Conservation (phyloP, 192 early-diverging fungal species). For the Entrophospora sp. region DNA sequence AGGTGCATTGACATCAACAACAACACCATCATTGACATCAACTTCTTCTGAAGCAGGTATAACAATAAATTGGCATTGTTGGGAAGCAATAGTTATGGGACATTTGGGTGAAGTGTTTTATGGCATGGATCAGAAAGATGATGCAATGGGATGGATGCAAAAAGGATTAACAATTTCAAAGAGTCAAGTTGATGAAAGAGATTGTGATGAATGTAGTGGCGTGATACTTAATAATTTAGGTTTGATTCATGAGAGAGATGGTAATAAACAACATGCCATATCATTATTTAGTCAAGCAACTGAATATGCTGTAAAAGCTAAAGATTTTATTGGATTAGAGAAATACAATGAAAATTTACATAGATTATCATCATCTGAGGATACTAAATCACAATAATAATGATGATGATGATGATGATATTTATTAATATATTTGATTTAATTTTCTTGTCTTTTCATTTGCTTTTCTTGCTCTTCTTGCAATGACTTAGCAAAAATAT, state of each 20-base stretch:
- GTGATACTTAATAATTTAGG: slow-evolving; percentile 43
- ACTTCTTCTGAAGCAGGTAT: neutral
- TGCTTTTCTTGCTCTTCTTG: too few species aligned
- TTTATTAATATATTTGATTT: too few species aligned
- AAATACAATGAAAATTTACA: neutral
- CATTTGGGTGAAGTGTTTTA: slow-evolving; percentile 45
- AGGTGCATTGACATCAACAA: slow-evolving; percentile 1
- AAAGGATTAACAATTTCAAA: slow-evolving; percentile 36
- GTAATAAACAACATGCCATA: neutral
- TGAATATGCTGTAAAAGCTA: slow-evolving; percentile 5
- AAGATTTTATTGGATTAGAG: slow-evolving; percentile 3
- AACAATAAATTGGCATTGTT: slow-evolving; percentile 29
- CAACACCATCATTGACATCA: neutral
- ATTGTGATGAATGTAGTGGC: slow-evolving; percentile 49
- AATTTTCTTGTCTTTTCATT: too few species aligned
- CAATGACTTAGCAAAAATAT: too few species aligned
- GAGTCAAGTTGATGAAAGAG: slow-evolving; percentile 26
- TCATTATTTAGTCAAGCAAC: slow-evolving; percentile 2
- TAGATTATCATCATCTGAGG: too few species aligned
- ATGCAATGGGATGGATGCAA: slow-evolving; percentile 50
- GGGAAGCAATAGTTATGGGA: slow-evolving; percentile 40
- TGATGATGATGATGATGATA: too few species aligned
- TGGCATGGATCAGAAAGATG: slow-evolving; percentile 36
- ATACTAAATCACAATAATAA: too few species aligned
- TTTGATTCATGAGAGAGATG: slow-evolving; percentile 39